phyloP scores from a whole-genome alignment of 441 rosid species.

The Adansonia grandidieri region DNA sequence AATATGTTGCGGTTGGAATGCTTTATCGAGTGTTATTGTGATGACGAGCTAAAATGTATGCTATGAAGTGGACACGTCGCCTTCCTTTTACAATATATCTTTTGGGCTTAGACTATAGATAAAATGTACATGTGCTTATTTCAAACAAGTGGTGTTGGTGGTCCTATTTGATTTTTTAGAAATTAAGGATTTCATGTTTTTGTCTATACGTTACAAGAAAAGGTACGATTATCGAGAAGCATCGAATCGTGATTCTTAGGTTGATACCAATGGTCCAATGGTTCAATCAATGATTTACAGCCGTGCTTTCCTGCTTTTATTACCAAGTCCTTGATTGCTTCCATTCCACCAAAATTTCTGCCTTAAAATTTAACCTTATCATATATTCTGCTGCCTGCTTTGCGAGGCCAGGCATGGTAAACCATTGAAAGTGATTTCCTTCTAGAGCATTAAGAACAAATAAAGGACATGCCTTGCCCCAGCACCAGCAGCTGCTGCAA shows the following conservation, averaged over 20 bases:
- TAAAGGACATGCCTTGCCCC: too few relatives aligned
- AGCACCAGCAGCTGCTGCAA: too few relatives aligned
- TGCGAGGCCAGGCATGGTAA: not conserved
- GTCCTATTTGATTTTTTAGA: constrained; percentile 22
- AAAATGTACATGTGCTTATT: constrained; percentile 5
- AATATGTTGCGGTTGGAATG: constrained; percentile 23
- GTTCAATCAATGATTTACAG: constrained; percentile 2
- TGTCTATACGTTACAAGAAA: constrained; percentile 2
- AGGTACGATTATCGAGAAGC: not conserved
- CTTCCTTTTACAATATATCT: constrained; percentile 1
- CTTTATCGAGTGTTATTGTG: constrained; percentile 20
- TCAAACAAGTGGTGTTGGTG: constrained; percentile 15
- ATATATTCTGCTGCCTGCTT: not conserved
- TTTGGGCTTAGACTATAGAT: not conserved
- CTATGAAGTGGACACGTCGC: constrained; percentile 29
- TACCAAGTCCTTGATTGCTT: not conserved
- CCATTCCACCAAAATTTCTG: not conserved
- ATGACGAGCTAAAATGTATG: constrained; percentile 33
- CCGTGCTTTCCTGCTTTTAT: not conserved
- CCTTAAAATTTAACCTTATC: not conserved
- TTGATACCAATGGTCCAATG: not conserved
- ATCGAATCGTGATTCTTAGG: not conserved
- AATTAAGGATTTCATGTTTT: constrained; percentile 25
- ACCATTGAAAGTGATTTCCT: not conserved
- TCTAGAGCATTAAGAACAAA: not conserved